These are phyloP conservation scores for Cadophora sp. DNA, from an alignment of 2,329 filamentous ascomycete species.

Conservation along the genomic window DNA sequence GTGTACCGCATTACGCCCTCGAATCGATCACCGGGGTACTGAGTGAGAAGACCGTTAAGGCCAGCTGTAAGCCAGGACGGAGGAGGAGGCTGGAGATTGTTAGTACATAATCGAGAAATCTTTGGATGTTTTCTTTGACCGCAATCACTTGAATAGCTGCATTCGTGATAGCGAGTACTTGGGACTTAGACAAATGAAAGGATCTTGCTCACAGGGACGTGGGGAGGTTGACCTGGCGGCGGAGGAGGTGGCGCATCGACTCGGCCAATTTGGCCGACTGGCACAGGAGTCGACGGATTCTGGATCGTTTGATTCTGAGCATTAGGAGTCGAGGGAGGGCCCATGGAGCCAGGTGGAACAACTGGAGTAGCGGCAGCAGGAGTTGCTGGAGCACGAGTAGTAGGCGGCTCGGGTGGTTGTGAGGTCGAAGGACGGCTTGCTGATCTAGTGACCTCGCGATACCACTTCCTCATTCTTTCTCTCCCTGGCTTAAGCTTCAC, in stretches of 20 bases:
- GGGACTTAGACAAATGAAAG: slow-evolving; percentile 24
- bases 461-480: slow-evolving; percentile 72
- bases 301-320: slow-evolving; percentile 39
- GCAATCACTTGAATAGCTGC: not conserved
- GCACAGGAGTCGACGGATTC: slow-evolving; percentile 45
- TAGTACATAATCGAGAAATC: slow-evolving; percentile 31
- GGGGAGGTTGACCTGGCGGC: slow-evolving; percentile 60
- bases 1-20: slow-evolving; percentile 92
- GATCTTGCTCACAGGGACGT: slow-evolving; percentile 63
- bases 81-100: slow-evolving; percentile 70
- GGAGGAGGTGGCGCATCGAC: slow-evolving; percentile 70
- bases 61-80: slow-evolving; percentile 84
- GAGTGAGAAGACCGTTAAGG: slow-evolving; percentile 71
- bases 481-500: slow-evolving; percentile 78
- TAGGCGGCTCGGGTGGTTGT: slow-evolving; percentile 51
- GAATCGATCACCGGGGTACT: slow-evolving; percentile 82
- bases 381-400: slow-evolving; percentile 46
- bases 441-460: slow-evolving; percentile 59
- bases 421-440: slow-evolving; percentile 48
- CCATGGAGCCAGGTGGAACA: slow-evolving; percentile 61
- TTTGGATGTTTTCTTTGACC: not conserved
- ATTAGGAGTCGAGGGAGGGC: slow-evolving; percentile 52
- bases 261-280: slow-evolving; percentile 66
- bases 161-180: not conserved
- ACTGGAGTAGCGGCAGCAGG: slow-evolving; percentile 45